Conservation (phyloP, 192 early-diverging fungal species). For the Coemansia sp. region DNA sequence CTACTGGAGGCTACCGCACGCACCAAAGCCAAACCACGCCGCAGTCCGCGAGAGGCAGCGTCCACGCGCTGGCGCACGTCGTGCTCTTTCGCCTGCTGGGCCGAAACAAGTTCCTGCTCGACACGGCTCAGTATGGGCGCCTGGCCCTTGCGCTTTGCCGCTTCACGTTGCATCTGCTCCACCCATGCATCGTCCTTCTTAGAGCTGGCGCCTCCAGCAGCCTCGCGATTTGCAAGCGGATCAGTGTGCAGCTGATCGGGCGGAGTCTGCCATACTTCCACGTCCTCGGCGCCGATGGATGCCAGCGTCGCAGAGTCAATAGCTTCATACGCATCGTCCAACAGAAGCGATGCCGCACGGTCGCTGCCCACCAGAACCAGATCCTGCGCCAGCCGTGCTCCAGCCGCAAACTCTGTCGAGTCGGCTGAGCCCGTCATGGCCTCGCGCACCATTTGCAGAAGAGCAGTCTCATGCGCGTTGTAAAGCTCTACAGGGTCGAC, state of each 20-base stretch:
- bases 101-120: slow-evolving; percentile 70
- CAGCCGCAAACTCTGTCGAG: slow-evolving; percentile 9
- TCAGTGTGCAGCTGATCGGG: slow-evolving; percentile 33
- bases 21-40: slow-evolving; percentile 65
- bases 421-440: slow-evolving; percentile 40
- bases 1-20: slow-evolving; percentile 65
- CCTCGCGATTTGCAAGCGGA: slow-evolving; percentile 21
- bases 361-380: slow-evolving; percentile 37
- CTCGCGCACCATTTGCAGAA: slow-evolving; percentile 53
- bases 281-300: slow-evolving; percentile 24
- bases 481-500: slow-evolving; percentile 69
- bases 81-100: slow-evolving; percentile 70
- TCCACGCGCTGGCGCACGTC: slow-evolving; percentile 68
- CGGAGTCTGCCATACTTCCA: slow-evolving; percentile 38
- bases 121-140: slow-evolving; percentile 51
- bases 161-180: slow-evolving; percentile 33
- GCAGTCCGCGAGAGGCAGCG: slow-evolving; percentile 49
- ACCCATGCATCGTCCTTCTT: slow-evolving; percentile 42
- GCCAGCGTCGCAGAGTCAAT: slow-evolving; percentile 27
- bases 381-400: slow-evolving; percentile 21
- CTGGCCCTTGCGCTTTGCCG: slow-evolving; percentile 22
- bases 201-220: not conserved
- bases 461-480: slow-evolving; percentile 32
- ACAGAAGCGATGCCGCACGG: slow-evolving; percentile 35
- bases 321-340: slow-evolving; percentile 19